Conservation (phyloP, 371 early-diverging fungal genomes). For the Batrachochytrium dendrobatidis region DNA sequence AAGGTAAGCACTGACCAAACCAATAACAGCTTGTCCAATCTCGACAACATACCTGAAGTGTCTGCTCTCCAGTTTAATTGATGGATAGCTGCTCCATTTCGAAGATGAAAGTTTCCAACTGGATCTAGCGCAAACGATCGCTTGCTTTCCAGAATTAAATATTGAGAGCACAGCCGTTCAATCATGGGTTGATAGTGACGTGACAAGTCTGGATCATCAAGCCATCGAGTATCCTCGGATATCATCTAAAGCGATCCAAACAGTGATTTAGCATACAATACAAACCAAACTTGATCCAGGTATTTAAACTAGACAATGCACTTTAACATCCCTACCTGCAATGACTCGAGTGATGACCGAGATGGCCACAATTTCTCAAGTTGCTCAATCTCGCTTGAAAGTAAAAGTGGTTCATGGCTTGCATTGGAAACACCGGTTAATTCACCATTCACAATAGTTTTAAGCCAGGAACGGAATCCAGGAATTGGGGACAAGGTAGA, state of each 20-base stretch:
- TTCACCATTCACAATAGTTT: conserved; percentile 21
- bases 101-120: conserved; percentile 82
- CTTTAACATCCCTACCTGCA: too few relatives aligned
- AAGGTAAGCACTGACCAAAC: too few relatives aligned
- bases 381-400: too few relatives aligned
- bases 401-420: too few relatives aligned
- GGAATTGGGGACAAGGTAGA: conserved; percentile 84
- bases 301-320: too few relatives aligned
- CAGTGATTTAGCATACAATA: too few relatives aligned
- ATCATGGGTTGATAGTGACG: neutral
- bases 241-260: too few relatives aligned
- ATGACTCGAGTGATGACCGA: too few relatives aligned
- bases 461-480: conserved; percentile 69
- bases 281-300: too few relatives aligned
- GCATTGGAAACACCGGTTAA: too few relatives aligned
- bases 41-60: conserved; percentile 52
- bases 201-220: neutral
- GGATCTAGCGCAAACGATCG: conserved; percentile 63
- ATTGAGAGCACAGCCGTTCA: conserved; percentile 23
- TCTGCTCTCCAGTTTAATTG: conserved; percentile 80
- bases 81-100: conserved; percentile 80
- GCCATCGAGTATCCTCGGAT: neutral
- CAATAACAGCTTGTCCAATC: too few relatives aligned
- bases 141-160: conserved; percentile 56
- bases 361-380: too few relatives aligned